Evolutionary conservation across 441 rosid genomes (phyloP), one percentile per base, ranked within the genome.

Genomic region (Gossypium lobatum): DNA sequence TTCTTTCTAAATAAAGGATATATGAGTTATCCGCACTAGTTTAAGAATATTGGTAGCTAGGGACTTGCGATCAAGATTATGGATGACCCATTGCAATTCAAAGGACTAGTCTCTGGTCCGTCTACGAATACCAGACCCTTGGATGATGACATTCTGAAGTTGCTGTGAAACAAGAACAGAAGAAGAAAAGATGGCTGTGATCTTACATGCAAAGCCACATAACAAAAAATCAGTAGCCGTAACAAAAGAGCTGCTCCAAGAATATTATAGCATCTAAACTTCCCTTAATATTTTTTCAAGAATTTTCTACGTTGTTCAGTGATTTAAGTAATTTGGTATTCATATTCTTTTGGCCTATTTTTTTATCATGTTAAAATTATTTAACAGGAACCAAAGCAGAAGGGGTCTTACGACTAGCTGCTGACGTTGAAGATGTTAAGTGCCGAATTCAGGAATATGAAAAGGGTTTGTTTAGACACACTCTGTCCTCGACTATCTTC

Each of bases 371-470:
- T 62, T 20, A 83, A 76, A 78, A 55, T 77, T 60, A 69, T 78
- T 71, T 78, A 77, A 74, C 89, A 96, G 99, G 99, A 80, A 64
- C 85, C 74, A 89, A 79, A 77, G 88, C 85, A 63, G 98, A 96
- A 91, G 99, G 99, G 75, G 89, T 96, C 78, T 84, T 96, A 87
- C 83, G 99, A 76, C 98, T 92, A 85, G 99, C 99, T 77, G 99
- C 99, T 28, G 97, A 89, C 84, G 99, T 96, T 55, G 99, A 96
- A 75, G 95, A 91, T 80, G 99, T 96, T 64, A 89, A 92, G 82
- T 86, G 65, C 76, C 92, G 99, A 73, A 88, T 96, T 85, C 88
- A 86, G 53, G 98, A 92, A 78, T 96, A 88, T 74, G 98, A 93
- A 85, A 91, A 96, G 78, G 98, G 98, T 93, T 80, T 75, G 87